phyloP scores from a whole-genome alignment of 1,284 basidiomycete species.

The Leccinum discolor region DNA sequence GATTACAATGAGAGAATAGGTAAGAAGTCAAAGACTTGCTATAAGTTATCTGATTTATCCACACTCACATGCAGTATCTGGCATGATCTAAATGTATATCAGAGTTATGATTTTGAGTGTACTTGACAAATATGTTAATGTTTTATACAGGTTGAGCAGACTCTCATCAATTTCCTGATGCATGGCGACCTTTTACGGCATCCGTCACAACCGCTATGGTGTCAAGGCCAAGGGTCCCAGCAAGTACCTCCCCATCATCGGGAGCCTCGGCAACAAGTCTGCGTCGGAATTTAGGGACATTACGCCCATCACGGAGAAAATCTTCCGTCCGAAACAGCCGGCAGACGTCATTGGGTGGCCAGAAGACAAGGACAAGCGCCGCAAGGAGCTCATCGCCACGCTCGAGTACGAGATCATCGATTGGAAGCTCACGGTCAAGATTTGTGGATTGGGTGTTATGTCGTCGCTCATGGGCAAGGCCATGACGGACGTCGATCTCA shows the following conservation, averaged over 20 bases:
- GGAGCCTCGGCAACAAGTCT: constrained; percentile 65
- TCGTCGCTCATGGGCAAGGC: constrained; percentile 95
- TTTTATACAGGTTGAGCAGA: no score
- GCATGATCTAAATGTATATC: no score
- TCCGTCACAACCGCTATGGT: constrained; percentile 92
- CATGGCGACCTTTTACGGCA: constrained; percentile 95
- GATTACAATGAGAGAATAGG: no score
- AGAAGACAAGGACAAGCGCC: constrained; percentile 84
- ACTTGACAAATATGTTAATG: no score
- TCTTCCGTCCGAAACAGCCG: constrained; percentile 58
- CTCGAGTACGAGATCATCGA: constrained; percentile 95
- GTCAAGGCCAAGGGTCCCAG: constrained; percentile 67
- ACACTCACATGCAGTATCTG: no score
- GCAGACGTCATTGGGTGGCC: constrained; percentile 88
- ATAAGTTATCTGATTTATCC: no score
- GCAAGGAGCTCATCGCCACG: constrained; percentile 88
- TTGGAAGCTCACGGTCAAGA: constrained; percentile 97
- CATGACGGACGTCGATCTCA: constrained; percentile 92
- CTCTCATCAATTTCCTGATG: no score
- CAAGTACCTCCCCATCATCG: constrained; percentile 79
- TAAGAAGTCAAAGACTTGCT: no score
- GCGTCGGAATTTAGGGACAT: constrained; percentile 60
- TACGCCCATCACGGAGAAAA: constrained; percentile 58
- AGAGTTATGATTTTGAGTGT: no score
- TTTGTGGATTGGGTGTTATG: constrained; percentile 96